Percentiles rank a stretch among this genome's conserved stretches.
phyloP scores from a whole-genome alignment of 2,329 filamentous ascomycete genomes.

The Colletotrichum sublineola region DNA sequence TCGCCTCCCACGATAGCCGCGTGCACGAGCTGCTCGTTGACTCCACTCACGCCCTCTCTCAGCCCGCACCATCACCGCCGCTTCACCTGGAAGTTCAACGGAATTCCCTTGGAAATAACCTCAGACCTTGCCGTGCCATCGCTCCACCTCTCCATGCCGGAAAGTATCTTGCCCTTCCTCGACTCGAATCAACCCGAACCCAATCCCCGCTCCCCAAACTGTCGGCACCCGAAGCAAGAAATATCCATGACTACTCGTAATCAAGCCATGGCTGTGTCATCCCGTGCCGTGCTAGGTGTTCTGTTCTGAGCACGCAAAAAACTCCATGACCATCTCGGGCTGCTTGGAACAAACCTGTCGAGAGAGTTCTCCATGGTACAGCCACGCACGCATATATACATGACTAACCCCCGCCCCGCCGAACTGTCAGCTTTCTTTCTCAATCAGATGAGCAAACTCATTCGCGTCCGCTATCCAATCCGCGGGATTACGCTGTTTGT shows the following conservation, averaged over 20 bases:
- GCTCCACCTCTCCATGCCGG: not conserved
- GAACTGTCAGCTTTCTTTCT: not conserved
- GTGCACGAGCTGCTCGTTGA: constrained; percentile 11
- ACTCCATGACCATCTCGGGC: not conserved
- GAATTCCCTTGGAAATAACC: not conserved
- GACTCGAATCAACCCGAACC: not conserved
- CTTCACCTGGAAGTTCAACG: too few relatives aligned
- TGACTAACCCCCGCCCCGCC: not conserved
- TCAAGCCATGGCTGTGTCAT: not conserved
- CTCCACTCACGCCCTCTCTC: not conserved
- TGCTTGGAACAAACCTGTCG: constrained; percentile 20
- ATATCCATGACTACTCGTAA: not conserved
- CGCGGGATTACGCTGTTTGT: not conserved
- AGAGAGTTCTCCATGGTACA: not conserved
- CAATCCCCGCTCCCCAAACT: not conserved
- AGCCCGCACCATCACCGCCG: too few relatives aligned
- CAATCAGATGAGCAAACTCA: not conserved
- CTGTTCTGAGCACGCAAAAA: not conserved
- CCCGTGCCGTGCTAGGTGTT: too few relatives aligned
- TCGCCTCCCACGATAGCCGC: not conserved
- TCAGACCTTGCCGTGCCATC: not conserved
- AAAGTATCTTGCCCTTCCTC: constrained; percentile 8
- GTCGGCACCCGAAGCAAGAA: not conserved
- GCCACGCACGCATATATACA: not conserved
- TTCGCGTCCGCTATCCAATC: not conserved